A percentile compares a stretch with the other conserved stretches of the same genome.
These are phyloP conservation scores for Gossypium aridum DNA, from an alignment of 441 rosid species.

Conservation along the genomic window DNA sequence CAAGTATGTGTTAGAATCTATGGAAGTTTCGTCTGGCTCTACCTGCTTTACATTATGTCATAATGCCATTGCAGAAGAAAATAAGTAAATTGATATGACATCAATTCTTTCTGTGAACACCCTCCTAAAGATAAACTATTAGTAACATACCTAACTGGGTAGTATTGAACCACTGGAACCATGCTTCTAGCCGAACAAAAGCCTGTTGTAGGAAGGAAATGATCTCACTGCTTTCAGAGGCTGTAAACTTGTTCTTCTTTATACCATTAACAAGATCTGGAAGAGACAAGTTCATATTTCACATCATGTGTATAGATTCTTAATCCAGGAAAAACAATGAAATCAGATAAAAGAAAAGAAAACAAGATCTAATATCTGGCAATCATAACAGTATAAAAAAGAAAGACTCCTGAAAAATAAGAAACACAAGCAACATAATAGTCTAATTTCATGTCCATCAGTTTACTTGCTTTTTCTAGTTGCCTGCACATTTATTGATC, in stretches of 20 bases:
- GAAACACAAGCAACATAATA: not conserved
- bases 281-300: constrained; percentile 12
- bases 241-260: constrained; percentile 52
- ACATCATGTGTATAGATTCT: constrained; percentile 4
- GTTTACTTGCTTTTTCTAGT: not conserved
- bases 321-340: constrained; percentile 9
- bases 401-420: not conserved
- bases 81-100: not conserved
- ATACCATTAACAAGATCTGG: constrained; percentile 73
- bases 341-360: not conserved
- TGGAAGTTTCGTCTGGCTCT: not conserved
- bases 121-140: constrained; percentile 3
- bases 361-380: constrained; percentile 4
- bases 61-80: not conserved
- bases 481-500: not conserved
- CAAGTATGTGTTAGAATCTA: not conserved
- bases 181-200: constrained; percentile 85
- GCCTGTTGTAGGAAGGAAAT: constrained; percentile 70
- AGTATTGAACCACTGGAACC: constrained; percentile 96
- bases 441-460: not conserved
- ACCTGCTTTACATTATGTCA: not conserved
- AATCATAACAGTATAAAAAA: not conserved
- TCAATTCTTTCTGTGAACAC: not conserved
- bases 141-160: constrained; percentile 66
- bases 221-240: constrained; percentile 60